Percentiles rank a stretch among this genome's conserved stretches.
Evolutionary conservation across 257 asterid genomes (phyloP).

Genomic region (Knoxia roxburghii): DNA sequence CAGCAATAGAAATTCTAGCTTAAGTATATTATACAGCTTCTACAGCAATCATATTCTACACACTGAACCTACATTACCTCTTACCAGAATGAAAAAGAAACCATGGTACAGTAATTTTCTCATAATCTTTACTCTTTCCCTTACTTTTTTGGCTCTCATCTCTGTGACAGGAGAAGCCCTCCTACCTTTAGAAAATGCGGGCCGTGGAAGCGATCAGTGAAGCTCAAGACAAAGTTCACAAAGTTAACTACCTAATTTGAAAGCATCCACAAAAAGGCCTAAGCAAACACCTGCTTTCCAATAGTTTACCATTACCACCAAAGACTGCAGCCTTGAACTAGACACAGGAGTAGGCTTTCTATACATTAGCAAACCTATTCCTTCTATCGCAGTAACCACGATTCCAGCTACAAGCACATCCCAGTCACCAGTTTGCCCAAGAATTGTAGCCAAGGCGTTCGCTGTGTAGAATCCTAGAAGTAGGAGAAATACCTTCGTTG

Average conservation of each 20-base stretch:
- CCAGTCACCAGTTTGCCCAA: constrained; percentile 99
- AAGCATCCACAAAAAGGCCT: constrained; percentile 97
- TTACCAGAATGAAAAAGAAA: too few relatives aligned
- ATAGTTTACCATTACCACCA: constrained; percentile 74
- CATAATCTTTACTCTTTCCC: background rate
- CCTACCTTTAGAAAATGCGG: background rate
- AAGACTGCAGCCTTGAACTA: constrained; percentile 52
- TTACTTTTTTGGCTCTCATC: background rate
- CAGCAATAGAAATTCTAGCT: constrained; percentile 3
- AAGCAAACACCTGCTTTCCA: constrained; percentile 99
- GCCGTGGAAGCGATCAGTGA: constrained; percentile 1
- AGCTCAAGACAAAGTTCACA: background rate
- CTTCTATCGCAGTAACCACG: constrained; percentile 92
- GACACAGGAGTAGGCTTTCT: constrained; percentile 44
- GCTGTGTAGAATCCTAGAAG: constrained; percentile 95
- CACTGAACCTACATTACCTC: background rate
- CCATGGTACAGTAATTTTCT: too few relatives aligned
- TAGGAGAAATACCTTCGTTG: constrained; percentile 82
- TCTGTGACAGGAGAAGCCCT: background rate
- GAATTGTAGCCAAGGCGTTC: constrained; percentile 85
- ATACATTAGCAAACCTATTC: constrained; percentile 97
- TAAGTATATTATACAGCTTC: background rate
- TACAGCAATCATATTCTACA: background rate
- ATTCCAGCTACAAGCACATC: constrained; percentile 93
- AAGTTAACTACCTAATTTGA: constrained; percentile 78